Evolutionary conservation across 148 eudicot species (phyloP), one percentile per base, ranked within the genome.

Genomic region (Chenopodium berlandieri): DNA sequence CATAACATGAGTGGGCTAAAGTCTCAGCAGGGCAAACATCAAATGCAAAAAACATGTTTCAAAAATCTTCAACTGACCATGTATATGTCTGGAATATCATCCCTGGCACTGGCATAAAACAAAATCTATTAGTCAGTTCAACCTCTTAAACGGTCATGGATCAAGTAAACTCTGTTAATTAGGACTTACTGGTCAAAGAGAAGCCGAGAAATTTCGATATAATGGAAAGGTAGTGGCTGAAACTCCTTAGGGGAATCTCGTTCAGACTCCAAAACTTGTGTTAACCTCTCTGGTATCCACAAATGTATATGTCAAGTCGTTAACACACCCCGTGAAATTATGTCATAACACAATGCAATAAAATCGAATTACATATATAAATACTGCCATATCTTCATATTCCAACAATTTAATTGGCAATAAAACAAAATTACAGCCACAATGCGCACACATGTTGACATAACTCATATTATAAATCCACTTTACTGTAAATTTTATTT

Each of bases 181-280:
- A 77, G 10, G 44, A 89, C 96, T 89, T 89, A 96, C 99, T 92
- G 93, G 84, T 95, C 98, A 89, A 95, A 95, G 58, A 95, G 92
- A 86, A 95, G 94, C 88, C 92, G 89, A n/a, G 99, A 90, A 82
- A 91, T 93, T 81, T 95, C 99, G 78, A 92, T 94, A 76, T 95
- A 95, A 81, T 94, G 99, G 76, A 92, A 95, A 86, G 99, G 99
- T 31, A 95, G 84, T 66, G 91, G 93, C 86, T 94, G 97, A 88
- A 95, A 93, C 50, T 87, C 88, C 84, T 89, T 89, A n/a, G 93
- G 91, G 76, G 94, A 88, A 79, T 95, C 99, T 64, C 99, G 85
- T 82, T 95, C 99, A 64, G 97, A 92, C 85, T 94, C 99, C 82
- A 95, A 77, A 47, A 95, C 91, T 84, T 88, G 91, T 27, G 98